A percentile compares a stretch with the other conserved stretches of the same genome.
These are phyloP conservation scores for Nicotiana knightiana DNA, from an alignment of 257 asterid genomes.

Conservation along the genomic window DNA sequence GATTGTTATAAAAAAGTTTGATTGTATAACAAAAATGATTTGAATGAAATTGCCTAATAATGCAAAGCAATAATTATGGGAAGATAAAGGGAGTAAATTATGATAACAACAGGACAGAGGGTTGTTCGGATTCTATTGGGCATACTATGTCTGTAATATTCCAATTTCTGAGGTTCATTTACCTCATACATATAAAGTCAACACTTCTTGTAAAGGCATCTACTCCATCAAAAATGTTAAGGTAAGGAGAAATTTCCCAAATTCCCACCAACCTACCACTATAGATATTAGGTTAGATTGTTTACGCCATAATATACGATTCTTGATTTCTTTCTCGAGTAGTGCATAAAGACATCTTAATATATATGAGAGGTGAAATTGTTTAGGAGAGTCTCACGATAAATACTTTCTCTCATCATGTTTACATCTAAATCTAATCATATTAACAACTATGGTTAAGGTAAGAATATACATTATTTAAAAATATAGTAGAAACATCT, in stretches of 20 bases:
- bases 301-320: too few species aligned
- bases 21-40: neutral
- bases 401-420: neutral
- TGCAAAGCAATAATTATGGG: neutral
- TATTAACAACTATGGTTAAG: neutral
- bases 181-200: neutral
- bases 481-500: too few species aligned
- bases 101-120: neutral
- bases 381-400: neutral
- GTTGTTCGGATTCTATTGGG: neutral
- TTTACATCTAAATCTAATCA: neutral
- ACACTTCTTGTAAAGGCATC: neutral
- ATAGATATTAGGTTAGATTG: too few species aligned
- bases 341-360: too few species aligned
- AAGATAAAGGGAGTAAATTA: neutral
- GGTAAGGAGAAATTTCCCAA: too few species aligned
- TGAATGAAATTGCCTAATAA: neutral
- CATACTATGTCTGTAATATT: neutral
- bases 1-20: too few species aligned
- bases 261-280: too few species aligned
- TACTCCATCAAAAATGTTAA: too few species aligned
- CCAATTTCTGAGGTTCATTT: neutral
- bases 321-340: too few species aligned
- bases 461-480: neutral
- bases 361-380: neutral